phyloP scores from a whole-genome alignment of 2,329 filamentous ascomycete genomes.

The Cladosporium sp. region DNA sequence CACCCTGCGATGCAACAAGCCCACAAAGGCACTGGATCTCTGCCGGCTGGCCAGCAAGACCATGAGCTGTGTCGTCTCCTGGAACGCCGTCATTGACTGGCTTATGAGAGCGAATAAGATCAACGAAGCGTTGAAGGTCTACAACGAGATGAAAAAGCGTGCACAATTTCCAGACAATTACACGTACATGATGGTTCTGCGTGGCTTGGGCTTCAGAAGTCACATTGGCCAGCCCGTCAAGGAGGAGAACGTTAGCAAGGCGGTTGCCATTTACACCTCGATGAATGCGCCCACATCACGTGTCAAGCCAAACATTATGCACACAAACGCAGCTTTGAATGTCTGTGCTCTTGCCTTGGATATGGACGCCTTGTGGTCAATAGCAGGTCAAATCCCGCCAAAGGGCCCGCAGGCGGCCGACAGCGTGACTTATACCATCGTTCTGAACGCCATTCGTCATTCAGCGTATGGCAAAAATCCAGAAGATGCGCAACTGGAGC shows the following conservation, averaged over 20 bases:
- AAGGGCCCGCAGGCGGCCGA: conserved; percentile 65
- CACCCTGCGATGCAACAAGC: conserved; percentile 59
- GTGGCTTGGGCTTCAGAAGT: conserved; percentile 59
- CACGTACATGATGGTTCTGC: conserved; percentile 82
- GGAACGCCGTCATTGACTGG: conserved; percentile 83
- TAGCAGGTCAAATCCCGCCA: conserved; percentile 71
- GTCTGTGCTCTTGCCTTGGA: conserved; percentile 75
- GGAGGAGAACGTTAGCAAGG: conserved; percentile 63
- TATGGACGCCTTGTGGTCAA: conserved; percentile 76
- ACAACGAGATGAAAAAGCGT: conserved; percentile 99
- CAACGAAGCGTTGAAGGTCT: conserved; percentile 72
- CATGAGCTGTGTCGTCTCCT: conserved; percentile 70
- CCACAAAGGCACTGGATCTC: conserved; percentile 67
- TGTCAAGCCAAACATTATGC: conserved; percentile 73
- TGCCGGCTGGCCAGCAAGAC: conserved; percentile 68
- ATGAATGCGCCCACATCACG: conserved; percentile 65
- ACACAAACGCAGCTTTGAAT: conserved; percentile 84
- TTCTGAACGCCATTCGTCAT: conserved; percentile 72
- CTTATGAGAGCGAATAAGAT: conserved; percentile 62
- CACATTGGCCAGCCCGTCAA: conserved; percentile 45
- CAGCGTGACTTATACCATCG: conserved; percentile 73
- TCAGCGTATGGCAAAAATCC: conserved; percentile 32
- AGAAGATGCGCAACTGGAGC: conserved; percentile 28
- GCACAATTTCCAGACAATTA: conserved; percentile 74
- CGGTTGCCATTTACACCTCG: conserved; percentile 73